Conservation (phyloP, 345 rosid species). For the Hypericum perforatum region DNA sequence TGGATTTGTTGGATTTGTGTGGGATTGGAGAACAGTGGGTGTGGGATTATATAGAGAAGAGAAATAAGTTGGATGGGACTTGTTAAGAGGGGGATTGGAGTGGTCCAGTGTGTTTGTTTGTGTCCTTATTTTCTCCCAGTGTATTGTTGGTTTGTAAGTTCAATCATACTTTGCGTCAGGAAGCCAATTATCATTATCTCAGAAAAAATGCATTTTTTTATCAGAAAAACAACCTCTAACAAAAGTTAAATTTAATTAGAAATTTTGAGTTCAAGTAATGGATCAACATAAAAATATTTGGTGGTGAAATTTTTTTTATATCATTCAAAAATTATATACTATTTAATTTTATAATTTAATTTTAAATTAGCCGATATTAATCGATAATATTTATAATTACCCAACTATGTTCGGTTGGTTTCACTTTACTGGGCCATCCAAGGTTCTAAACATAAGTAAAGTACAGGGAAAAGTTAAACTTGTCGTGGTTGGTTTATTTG, state of each 20-base stretch:
- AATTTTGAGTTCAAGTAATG: constrained; percentile 1
- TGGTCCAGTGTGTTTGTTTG: background rate
- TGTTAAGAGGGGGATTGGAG: constrained; percentile 7
- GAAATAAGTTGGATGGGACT: background rate
- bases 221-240: constrained; percentile 17
- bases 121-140: no score
- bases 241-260: background rate
- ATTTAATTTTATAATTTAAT: no score
- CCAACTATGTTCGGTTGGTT: no score
- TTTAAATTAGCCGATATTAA: no score
- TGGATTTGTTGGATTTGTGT: background rate
- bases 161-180: constrained; percentile 53
- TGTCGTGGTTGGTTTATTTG: no score
- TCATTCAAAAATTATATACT: no score
- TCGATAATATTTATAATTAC: no score
- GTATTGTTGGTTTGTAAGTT: constrained; percentile 10
- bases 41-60: constrained; percentile 42
- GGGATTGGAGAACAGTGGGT: constrained; percentile 6
- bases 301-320: no score
- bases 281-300: no score
- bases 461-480: no score
- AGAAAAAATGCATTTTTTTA: constrained; percentile 39
- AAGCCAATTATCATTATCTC: constrained; percentile 47
- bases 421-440: no score
- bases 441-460: no score